Conservation (phyloP, 495 filamentous ascomycete species). For the Penicillium arizonense region DNA sequence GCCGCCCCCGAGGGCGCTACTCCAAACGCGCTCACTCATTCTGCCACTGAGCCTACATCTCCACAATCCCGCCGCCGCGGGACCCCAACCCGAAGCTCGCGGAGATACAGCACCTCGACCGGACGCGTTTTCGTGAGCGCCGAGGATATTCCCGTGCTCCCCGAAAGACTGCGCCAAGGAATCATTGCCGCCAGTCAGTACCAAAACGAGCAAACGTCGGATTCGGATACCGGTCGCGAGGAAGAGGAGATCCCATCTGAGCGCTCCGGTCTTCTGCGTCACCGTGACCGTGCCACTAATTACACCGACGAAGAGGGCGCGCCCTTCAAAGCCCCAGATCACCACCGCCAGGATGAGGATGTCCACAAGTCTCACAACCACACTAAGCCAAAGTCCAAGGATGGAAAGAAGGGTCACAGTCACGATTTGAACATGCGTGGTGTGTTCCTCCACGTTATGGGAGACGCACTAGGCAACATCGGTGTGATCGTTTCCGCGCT, state of each 20-base stretch:
- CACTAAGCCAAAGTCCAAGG: slow-evolving; percentile 65
- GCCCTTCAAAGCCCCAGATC: slow-evolving; percentile 6
- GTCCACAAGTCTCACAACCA: slow-evolving; percentile 68
- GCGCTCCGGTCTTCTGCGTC: slow-evolving; percentile 32
- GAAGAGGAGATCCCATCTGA: slow-evolving; percentile 44
- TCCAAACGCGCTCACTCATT: slow-evolving; percentile 43
- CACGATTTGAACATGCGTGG: slow-evolving; percentile 99
- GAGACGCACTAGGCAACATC: slow-evolving; percentile 94
- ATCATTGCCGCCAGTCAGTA: slow-evolving; percentile 75
- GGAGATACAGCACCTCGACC: slow-evolving; percentile 51
- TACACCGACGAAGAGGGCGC: slow-evolving; percentile 38
- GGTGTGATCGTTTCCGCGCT: slow-evolving; percentile 93
- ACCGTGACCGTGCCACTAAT: slow-evolving; percentile 34
- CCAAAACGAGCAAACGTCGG: slow-evolving; percentile 52
- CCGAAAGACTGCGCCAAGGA: slow-evolving; percentile 85
- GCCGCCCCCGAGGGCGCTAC: slow-evolving; percentile 11
- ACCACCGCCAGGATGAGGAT: slow-evolving; percentile 27
- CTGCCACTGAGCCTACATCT: slow-evolving; percentile 28
- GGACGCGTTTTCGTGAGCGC: slow-evolving; percentile 53
- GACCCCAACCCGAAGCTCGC: slow-evolving; percentile 46
- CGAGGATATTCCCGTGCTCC: slow-evolving; percentile 80
- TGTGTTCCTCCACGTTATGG: slow-evolving; percentile 93
- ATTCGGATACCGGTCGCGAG: slow-evolving; percentile 50
- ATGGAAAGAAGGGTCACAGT: slow-evolving; percentile 57
- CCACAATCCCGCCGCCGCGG: slow-evolving; percentile 33